These are phyloP conservation scores for Crucibulum cyathiforme DNA, from an alignment of 1,284 basidiomycete genomes.

Conservation along the genomic window DNA sequence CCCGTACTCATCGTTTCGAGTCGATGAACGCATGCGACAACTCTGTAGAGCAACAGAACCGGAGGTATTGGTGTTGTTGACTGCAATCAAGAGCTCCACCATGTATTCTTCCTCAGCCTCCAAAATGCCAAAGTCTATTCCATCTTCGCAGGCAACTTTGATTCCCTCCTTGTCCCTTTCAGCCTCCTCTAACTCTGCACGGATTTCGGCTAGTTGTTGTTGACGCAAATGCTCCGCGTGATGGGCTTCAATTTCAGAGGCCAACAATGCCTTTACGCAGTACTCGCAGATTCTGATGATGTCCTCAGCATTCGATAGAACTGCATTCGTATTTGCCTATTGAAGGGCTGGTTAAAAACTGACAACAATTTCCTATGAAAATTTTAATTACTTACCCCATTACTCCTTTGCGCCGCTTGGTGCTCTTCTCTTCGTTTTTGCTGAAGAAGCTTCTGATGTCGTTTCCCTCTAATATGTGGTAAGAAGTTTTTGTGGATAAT, in stretches of 20 bases:
- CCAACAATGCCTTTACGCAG: conserved; percentile 27
- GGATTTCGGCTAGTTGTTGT: conserved; percentile 24
- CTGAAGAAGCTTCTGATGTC: conserved; percentile 21
- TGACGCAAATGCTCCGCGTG: conserved; percentile 27
- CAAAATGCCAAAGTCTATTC: conserved; percentile 41
- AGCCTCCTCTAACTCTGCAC: conserved; percentile 27
- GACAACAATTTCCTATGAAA: background rate
- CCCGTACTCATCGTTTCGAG: conserved; percentile 22
- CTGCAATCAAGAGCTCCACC: conserved; percentile 22
- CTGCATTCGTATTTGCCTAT: background rate
- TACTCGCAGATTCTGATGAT: conserved; percentile 22
- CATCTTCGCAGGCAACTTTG: conserved; percentile 33
- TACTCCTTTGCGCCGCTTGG: background rate
- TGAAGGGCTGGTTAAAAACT: background rate
- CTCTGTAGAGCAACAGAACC: conserved; percentile 24
- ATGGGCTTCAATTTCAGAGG: conserved; percentile 26
- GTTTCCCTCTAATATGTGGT: conserved; percentile 29
- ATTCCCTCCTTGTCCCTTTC: conserved; percentile 44
- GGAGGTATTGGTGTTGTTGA: conserved; percentile 23
- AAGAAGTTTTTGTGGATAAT: conserved; percentile 14
- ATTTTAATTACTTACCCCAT: background rate
- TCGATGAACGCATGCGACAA: conserved; percentile 25
- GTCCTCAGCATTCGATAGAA: conserved; percentile 5
- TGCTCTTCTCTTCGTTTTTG: background rate
- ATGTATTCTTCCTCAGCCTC: conserved; percentile 25